Evolutionary conservation across 768 basidiomycete genomes (phyloP), one percentile per base, ranked within the genome.

Genomic region (Suillus subluteus): DNA sequence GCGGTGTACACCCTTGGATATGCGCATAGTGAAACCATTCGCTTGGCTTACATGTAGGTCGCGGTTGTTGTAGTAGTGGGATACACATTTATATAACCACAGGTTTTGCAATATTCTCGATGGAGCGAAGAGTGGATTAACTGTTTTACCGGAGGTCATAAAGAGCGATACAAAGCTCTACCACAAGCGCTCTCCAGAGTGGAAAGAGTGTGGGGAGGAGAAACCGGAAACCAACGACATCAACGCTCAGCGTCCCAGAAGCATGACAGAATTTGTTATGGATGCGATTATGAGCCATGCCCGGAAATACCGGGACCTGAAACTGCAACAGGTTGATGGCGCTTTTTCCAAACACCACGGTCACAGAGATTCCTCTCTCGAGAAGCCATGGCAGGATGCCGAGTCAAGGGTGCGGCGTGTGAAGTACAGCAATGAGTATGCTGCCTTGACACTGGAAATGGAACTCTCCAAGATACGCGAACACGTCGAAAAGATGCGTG

Each of bases 61-160:
- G 72, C 62, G 15, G 62, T 32, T n/a, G n/a, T n/a, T 41, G 23
- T 21, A 4, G 21, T n/a, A 37, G 30, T 44, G 4, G 13, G 21
- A 43, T 15, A 21, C 16, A 23, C 18, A 44, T 21, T 69, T 26
- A 62, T 63, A n/a, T 5, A n/a, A 26, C 23, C 56, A 21, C 58
- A 83, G 84, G 79, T 85, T 86, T 73, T 78, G 84, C 66, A 82
- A 81, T 50, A 79, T 86, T 13, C 81, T 91, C 1, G 90, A 91
- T 69, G 84, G 86, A 1, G 70, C 83, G 9, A 91, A 91, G 69
- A 87, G 86, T 9, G 90, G 90, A 0, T 79, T 84, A 62, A 78
- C 76, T 1, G 79, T 90, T 46, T 71, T 72, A 7, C 73, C 71
- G 0, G 70, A 77, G 0, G 71, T 79, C 18, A 73, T 80, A n/a